A percentile compares a stretch with the other conserved stretches of the same genome.
phyloP scores from a whole-genome alignment of 345 rosid species.

The Erodium maritimum region DNA sequence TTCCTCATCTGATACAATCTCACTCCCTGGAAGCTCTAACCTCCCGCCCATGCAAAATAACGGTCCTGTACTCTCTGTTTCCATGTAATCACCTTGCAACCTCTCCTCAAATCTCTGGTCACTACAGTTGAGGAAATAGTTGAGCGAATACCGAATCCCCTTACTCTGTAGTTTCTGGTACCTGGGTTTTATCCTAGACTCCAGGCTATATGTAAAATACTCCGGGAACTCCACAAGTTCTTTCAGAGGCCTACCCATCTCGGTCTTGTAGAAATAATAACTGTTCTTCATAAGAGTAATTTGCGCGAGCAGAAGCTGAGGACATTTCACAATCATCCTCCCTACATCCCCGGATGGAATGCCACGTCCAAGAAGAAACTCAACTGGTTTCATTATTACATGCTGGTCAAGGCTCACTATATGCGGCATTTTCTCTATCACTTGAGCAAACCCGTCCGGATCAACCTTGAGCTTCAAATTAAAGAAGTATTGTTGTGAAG shows the following conservation, averaged over 20 bases:
- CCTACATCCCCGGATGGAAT: slow-evolving; percentile 48
- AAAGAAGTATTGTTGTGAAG: slow-evolving; percentile 79
- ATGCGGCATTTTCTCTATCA: slow-evolving; percentile 88
- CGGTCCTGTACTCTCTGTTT: slow-evolving; percentile 57
- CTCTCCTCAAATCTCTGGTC: slow-evolving; percentile 89
- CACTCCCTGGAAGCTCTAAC: slow-evolving; percentile 51
- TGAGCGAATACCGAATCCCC: slow-evolving; percentile 63
- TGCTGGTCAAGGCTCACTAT: slow-evolving; percentile 69
- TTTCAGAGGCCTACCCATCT: slow-evolving; percentile 78
- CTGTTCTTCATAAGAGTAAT: slow-evolving; percentile 78
- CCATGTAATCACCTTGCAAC: slow-evolving; percentile 58
- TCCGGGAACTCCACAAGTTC: slow-evolving; percentile 80
- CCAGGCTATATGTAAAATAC: slow-evolving; percentile 85
- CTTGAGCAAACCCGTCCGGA: slow-evolving; percentile 63
- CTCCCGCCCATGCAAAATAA: slow-evolving; percentile 69
- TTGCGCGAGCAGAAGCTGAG: slow-evolving; percentile 50
- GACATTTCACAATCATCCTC: slow-evolving; percentile 71
- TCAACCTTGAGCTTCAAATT: slow-evolving; percentile 74
- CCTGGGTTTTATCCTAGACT: slow-evolving; percentile 88
- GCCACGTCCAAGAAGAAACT: slow-evolving; percentile 65
- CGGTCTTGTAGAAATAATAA: slow-evolving; percentile 63
- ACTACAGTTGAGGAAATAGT: slow-evolving; percentile 89
- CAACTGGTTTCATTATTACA: slow-evolving; percentile 67
- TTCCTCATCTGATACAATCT: slow-evolving; percentile 64
- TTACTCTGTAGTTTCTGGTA: slow-evolving; percentile 57